Percentiles rank a stretch among this genome's conserved stretches.
These are phyloP conservation scores for Baorangia bicolor DNA, from an alignment of 768 basidiomycete species.

Conservation along the genomic window DNA sequence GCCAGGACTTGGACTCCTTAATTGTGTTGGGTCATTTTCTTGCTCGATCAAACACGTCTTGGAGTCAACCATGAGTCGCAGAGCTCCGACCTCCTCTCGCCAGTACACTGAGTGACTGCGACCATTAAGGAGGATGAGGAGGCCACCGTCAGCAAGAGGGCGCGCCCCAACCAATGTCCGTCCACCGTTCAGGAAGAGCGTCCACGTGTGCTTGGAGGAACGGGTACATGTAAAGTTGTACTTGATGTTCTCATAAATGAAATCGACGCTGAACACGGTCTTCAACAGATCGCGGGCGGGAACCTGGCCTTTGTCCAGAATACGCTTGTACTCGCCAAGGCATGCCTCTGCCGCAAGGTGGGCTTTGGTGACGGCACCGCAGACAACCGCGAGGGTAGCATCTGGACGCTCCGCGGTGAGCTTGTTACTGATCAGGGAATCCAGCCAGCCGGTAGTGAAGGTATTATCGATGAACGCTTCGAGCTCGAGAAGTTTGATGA, in stretches of 20 bases:
- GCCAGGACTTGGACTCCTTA: slow-evolving; percentile 93
- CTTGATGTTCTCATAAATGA: slow-evolving; percentile 94
- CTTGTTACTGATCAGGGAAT: slow-evolving; percentile 94
- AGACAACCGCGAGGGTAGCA: slow-evolving; percentile 87
- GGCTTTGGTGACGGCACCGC: slow-evolving; percentile 95
- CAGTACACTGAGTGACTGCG: slow-evolving; percentile 97
- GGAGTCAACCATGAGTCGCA: slow-evolving; percentile 90
- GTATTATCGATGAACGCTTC: slow-evolving; percentile 97
- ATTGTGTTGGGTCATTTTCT: slow-evolving; percentile 98
- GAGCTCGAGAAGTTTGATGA: slow-evolving; percentile 95
- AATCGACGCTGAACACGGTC: slow-evolving; percentile 95
- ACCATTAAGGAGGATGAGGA: slow-evolving; percentile 88
- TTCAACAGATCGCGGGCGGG: slow-evolving; percentile 92
- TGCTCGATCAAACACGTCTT: slow-evolving; percentile 99
- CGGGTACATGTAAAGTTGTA: slow-evolving; percentile 96
- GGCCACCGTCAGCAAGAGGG: slow-evolving; percentile 90
- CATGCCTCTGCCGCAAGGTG: slow-evolving; percentile 88
- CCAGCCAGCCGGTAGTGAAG: slow-evolving; percentile 98
- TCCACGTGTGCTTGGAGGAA: slow-evolving; percentile 86
- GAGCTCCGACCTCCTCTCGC: slow-evolving; percentile 95
- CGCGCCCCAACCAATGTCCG: slow-evolving; percentile 90
- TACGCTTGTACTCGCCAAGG: slow-evolving; percentile 89
- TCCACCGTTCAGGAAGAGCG: slow-evolving; percentile 94
- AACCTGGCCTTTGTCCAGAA: slow-evolving; percentile 97
- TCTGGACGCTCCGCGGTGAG: slow-evolving; percentile 98